A percentile compares a stretch with the other conserved stretches of the same genome.
Evolutionary conservation across 2,329 filamentous ascomycete species (phyloP).

Genomic region (Neofusicoccum ribis): DNA sequence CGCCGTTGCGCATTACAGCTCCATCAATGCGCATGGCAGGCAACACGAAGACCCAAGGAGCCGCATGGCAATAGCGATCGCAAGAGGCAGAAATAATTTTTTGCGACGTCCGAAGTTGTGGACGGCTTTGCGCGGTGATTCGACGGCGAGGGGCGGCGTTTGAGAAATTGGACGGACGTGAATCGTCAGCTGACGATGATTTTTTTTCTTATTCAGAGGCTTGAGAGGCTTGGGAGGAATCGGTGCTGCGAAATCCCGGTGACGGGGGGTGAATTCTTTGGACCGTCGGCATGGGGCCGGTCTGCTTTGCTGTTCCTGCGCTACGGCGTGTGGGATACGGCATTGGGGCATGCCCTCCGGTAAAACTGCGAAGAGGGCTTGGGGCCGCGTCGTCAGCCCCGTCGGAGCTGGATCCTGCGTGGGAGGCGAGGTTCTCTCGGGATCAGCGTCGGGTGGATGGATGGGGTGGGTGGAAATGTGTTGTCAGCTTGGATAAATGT

Average conservation of each 20-base stretch:
- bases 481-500: too few species aligned
- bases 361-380: too few species aligned
- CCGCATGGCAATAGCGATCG: neutral
- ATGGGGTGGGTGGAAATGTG: too few species aligned
- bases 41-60: neutral
- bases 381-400: too few species aligned
- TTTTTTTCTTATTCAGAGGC: neutral
- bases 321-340: too few species aligned
- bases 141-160: neutral
- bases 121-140: neutral
- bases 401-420: neutral
- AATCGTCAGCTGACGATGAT: neutral
- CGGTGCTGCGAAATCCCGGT: too few species aligned
- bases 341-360: too few species aligned
- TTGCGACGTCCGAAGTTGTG: constrained; percentile 12
- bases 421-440: neutral
- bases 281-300: neutral
- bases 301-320: neutral
- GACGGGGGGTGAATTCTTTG: neutral
- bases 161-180: neutral
- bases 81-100: constrained; percentile 1
- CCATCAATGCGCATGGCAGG: too few species aligned
- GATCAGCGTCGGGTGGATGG: neutral
- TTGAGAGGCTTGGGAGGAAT: too few species aligned
- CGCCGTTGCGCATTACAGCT: too few species aligned